A percentile compares a stretch with the other conserved stretches of the same genome.
These are phyloP conservation scores for Medicago arabica DNA, from an alignment of 306 rosid species.

Conservation along the genomic window DNA sequence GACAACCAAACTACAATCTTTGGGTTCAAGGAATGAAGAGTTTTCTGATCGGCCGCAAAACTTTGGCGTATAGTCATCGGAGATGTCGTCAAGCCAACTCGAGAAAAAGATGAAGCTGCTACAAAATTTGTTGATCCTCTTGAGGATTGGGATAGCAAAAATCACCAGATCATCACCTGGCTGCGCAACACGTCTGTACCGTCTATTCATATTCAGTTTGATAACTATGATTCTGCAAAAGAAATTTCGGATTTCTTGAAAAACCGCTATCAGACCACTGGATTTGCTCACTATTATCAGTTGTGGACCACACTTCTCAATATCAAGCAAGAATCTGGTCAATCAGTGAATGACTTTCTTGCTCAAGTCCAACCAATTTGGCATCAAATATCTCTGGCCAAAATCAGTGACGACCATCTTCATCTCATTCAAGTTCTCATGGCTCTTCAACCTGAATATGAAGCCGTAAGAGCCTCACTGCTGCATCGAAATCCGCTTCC, in stretches of 20 bases:
- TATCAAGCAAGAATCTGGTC: neutral
- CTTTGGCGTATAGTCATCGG: neutral
- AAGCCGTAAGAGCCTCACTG: neutral
- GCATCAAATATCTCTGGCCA: neutral
- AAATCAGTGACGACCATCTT: neutral
- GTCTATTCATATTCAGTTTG: neutral
- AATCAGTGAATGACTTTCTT: neutral
- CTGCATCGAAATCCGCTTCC: neutral
- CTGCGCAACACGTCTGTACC: neutral
- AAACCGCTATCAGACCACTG: neutral
- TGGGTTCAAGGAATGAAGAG: neutral
- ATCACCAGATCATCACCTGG: neutral
- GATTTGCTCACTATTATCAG: slow-evolving; percentile 14
- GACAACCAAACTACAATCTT: neutral
- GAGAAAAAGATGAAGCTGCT: neutral
- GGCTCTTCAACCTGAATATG: neutral
- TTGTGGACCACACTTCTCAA: neutral
- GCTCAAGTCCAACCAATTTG: neutral
- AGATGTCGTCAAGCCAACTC: neutral
- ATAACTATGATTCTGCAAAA: neutral
- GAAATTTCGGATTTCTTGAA: neutral
- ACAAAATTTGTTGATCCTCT: neutral
- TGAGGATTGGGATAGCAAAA: neutral
- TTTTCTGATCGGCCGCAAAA: neutral
- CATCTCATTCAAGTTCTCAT: neutral